phyloP scores from a whole-genome alignment of 768 basidiomycete species.

The Heimioporus sp. region DNA sequence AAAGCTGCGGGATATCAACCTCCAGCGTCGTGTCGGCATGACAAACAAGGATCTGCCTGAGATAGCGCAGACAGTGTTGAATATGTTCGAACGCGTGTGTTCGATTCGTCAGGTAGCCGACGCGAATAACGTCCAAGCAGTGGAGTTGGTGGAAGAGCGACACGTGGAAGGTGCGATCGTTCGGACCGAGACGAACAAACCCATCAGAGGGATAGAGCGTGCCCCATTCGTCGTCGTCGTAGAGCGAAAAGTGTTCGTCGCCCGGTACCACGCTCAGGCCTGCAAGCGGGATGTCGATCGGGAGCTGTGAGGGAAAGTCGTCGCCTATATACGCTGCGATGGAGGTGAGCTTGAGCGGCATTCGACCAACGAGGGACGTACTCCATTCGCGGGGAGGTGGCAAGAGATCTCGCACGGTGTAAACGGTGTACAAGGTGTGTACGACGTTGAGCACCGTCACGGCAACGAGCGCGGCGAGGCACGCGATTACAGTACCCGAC shows the following conservation, averaged over 20 bases:
- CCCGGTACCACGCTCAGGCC: constrained; percentile 27
- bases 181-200: constrained; percentile 34
- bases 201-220: constrained; percentile 33
- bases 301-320: constrained; percentile 32
- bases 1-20: constrained; percentile 27
- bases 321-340: constrained; percentile 28
- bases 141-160: constrained; percentile 51
- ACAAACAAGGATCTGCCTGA: constrained; percentile 38
- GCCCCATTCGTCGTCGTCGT: constrained; percentile 36
- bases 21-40: constrained; percentile 39
- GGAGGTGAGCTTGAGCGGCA: background rate
- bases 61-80: constrained; percentile 39
- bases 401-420: constrained; percentile 10
- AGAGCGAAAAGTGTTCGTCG: constrained; percentile 28
- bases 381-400: constrained; percentile 22
- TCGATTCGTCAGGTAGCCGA: constrained; percentile 23
- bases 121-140: constrained; percentile 40
- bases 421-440: constrained; percentile 18
- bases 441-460: constrained; percentile 24
- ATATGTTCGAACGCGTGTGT: constrained; percentile 30
- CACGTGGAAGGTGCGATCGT: constrained; percentile 31
- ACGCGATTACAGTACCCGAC: constrained; percentile 2
- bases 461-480: constrained; percentile 17
- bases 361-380: constrained; percentile 2
- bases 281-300: constrained; percentile 26